These are phyloP conservation scores for Trichoderma citrinoviride DNA, from an alignment of 2,329 filamentous ascomycete genomes.

Conservation along the genomic window DNA sequence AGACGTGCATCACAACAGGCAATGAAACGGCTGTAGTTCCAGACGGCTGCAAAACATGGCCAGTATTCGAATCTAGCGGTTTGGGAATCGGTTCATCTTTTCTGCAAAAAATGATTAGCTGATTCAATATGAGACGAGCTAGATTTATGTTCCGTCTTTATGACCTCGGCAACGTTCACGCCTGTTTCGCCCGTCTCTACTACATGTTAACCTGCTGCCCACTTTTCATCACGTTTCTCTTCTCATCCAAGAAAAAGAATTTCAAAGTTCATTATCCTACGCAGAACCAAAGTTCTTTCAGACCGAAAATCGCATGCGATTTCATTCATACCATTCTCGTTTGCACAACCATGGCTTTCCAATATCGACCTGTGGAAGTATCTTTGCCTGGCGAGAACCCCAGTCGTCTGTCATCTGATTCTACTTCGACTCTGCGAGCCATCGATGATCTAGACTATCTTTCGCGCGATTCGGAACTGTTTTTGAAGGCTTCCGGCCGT, in stretches of 20 bases:
- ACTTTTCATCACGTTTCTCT: background rate
- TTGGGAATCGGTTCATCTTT: background rate
- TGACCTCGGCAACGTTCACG: too few relatives aligned
- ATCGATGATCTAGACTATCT: conserved; percentile 1
- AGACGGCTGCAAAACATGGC: background rate
- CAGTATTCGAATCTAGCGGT: background rate
- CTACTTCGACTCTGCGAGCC: background rate
- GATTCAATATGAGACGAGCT: too few relatives aligned
- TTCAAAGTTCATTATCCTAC: too few relatives aligned
- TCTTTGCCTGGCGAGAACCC: background rate
- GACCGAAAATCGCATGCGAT: background rate
- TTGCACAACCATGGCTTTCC: background rate
- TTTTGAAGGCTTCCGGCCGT: background rate
- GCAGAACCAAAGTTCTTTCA: too few relatives aligned
- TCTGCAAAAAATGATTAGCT: background rate
- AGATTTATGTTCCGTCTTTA: too few relatives aligned
- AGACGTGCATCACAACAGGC: background rate
- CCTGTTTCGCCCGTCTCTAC: too few relatives aligned
- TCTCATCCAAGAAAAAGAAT: background rate
- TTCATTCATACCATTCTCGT: background rate
- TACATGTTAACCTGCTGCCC: background rate
- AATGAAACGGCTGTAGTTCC: background rate
- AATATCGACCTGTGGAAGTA: background rate
- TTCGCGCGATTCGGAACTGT: background rate
- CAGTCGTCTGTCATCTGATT: background rate